Evolutionary conservation across 1,284 basidiomycete species (phyloP).

Genomic region (Kwoniella shivajii): DNA sequence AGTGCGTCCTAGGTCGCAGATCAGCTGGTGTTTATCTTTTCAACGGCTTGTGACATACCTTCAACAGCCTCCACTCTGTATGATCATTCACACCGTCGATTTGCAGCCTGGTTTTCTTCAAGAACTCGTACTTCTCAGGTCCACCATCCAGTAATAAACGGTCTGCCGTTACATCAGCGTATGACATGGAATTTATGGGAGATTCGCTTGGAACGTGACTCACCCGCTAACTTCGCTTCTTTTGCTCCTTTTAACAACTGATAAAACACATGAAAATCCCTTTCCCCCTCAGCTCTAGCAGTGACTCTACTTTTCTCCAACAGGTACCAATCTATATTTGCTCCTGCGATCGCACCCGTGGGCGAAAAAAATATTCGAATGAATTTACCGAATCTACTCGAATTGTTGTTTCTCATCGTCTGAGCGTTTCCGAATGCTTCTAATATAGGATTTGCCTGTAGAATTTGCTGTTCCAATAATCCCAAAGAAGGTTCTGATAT

Average conservation of each 20-base stretch:
- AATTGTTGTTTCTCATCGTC: conserved; percentile 98
- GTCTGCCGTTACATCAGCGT: conserved; percentile 60
- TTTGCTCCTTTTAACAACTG: conserved; percentile 75
- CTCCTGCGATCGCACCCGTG: conserved; percentile 92
- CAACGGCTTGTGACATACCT: conserved; percentile 56
- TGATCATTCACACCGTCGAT: conserved; percentile 94
- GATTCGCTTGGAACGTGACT: conserved; percentile 14
- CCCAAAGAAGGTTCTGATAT: conserved; percentile 68
- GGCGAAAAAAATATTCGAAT: conserved; percentile 94
- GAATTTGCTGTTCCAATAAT: conserved; percentile 90
- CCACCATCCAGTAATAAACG: conserved; percentile 73
- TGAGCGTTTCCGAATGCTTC: conserved; percentile 99
- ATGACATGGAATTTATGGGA: not conserved
- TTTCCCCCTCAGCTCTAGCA: conserved; percentile 80
- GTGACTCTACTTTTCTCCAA: conserved; percentile 97
- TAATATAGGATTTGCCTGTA: conserved; percentile 96
- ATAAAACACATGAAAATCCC: conserved; percentile 97
- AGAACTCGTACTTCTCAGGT: conserved; percentile 83
- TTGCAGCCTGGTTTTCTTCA: conserved; percentile 84
- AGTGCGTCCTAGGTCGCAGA: conserved; percentile 37
- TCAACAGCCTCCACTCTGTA: conserved; percentile 82
- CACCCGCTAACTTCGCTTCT: conserved; percentile 65
- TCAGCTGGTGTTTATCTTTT: not conserved
- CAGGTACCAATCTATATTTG: conserved; percentile 99
- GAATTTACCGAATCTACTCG: conserved; percentile 94